phyloP scores from a whole-genome alignment of 495 filamentous ascomycete genomes.

The Terfezia claveryi region DNA sequence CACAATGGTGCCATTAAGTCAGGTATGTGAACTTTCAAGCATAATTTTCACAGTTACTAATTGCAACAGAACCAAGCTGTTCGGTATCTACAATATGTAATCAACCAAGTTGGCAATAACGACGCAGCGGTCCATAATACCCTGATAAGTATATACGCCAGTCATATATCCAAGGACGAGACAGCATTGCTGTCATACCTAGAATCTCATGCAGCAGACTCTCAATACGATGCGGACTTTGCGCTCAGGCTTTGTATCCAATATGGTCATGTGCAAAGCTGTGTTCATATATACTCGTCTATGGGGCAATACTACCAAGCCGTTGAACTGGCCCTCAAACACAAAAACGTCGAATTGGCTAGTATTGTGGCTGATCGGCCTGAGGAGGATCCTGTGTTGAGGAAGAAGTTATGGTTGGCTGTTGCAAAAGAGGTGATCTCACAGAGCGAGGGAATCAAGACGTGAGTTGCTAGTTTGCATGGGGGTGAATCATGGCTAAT shows the following conservation, averaged over 20 bases:
- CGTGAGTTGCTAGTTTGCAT: slow-evolving; percentile 13
- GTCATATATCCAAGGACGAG: slow-evolving; percentile 60
- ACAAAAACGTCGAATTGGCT: slow-evolving; percentile 74
- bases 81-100: slow-evolving; percentile 80
- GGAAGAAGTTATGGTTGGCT: slow-evolving; percentile 86
- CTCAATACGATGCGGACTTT: slow-evolving; percentile 88
- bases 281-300: slow-evolving; percentile 84
- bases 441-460: slow-evolving; percentile 68
- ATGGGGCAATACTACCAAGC: slow-evolving; percentile 88
- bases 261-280: slow-evolving; percentile 72
- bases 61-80: slow-evolving; percentile 67
- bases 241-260: slow-evolving; percentile 88
- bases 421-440: slow-evolving; percentile 83
- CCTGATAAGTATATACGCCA: slow-evolving; percentile 85
- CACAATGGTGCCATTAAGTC: slow-evolving; percentile 33
- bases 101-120: slow-evolving; percentile 60
- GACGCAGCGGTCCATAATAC: slow-evolving; percentile 95
- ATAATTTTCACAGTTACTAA: slow-evolving; percentile 20
- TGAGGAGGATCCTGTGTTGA: slow-evolving; percentile 48
- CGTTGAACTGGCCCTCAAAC: slow-evolving; percentile 72
- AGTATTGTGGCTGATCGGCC: slow-evolving; percentile 75
- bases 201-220: slow-evolving; percentile 46
- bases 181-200: slow-evolving; percentile 69
- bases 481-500: neutral
- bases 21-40: slow-evolving; percentile 13